Evolutionary conservation across 768 basidiomycete species (phyloP), one percentile per base, ranked within the genome.

Genomic region (Cyathus striatus): DNA sequence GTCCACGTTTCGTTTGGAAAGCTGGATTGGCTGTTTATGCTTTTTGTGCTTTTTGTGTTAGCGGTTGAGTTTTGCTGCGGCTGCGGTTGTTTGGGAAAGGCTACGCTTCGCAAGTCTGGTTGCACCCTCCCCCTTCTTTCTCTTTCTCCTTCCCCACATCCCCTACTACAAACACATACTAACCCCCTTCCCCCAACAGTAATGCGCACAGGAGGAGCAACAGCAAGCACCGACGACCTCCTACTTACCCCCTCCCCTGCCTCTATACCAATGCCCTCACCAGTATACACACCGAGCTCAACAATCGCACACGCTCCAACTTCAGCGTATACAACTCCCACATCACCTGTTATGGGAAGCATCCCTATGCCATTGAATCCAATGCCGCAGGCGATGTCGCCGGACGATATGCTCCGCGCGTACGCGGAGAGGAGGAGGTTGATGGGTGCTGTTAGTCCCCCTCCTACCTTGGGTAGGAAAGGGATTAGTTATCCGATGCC

Each of bases 331-430:
- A 22, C 51, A 13, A 47, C 44, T 16, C 54, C 46, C 2, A 46
- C 54, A 50, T 60, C 56, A 51, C 68, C 63, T 33, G 52, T 58
- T 36, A 64, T 60, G 60, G 44, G 39, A 43, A 49, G 57, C 32
- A 68, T 62, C 58, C 57, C 60, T 22, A 53, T 58, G 33, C 67
- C 65, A 2, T 58, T 63, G 1, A 57, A 38, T 41, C 61, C 69
- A 16, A 66, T 2, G 25, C 27, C 27, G 9, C 9, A 42, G 38
- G 70, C 75, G 20, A 74, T 72, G 64, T 66, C 67, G 44, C 86
- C 86, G 3, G 87, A 90, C 55, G 86, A 78, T 20, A 84, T 89
- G 81, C 68, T 89, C 35, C 78, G 82, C 26, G 83, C 82, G 1
- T 88, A 86, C 46, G 85, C 85, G 4, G 74, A 60, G n/a, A 57